Evolutionary conservation across 805 yeast genomes (phyloP).

Genomic region (Candida yuanshanica): DNA sequence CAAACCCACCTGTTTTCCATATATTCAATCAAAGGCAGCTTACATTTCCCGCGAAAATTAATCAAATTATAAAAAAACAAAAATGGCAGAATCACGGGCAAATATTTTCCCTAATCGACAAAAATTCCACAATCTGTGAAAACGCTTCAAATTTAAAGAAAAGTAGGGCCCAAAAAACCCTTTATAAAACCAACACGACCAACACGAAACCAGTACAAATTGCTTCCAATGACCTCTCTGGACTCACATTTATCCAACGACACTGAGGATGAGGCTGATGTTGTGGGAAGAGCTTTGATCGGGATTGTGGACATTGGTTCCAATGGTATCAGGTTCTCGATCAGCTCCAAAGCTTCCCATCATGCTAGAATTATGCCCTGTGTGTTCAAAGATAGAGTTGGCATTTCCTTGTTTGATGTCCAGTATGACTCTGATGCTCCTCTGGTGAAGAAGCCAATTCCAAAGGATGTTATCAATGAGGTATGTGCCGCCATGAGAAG

Average conservation of each 20-base stretch:
- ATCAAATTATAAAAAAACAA: too few species aligned
- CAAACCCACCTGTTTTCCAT: too few species aligned
- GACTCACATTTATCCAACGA: constrained; percentile 6
- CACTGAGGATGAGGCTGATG: constrained; percentile 43
- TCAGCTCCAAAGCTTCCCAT: constrained; percentile 60
- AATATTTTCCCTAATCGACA: too few species aligned
- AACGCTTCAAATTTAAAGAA: too few species aligned
- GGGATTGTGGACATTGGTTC: constrained; percentile 78
- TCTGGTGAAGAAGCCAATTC: constrained; percentile 45
- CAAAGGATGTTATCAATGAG: constrained; percentile 50
- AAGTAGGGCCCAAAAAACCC: too few species aligned
- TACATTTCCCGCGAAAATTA: too few species aligned
- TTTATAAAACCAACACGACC: neutral
- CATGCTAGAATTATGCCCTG: constrained; percentile 77
- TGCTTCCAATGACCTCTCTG: neutral
- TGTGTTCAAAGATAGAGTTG: constrained; percentile 67
- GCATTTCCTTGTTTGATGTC: constrained; percentile 62
- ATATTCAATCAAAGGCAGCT: too few species aligned
- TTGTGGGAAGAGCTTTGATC: constrained; percentile 50
- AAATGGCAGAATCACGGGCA: too few species aligned
- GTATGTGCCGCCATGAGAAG: constrained; percentile 60
- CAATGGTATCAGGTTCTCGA: constrained; percentile 67
- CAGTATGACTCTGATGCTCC: constrained; percentile 38
- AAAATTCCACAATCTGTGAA: too few species aligned
- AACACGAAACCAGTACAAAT: neutral